A percentile compares a stretch with the other conserved stretches of the same genome.
Conservation (phyloP, 176 grass and related monocot species). For the Aegilops umbellulata region DNA sequence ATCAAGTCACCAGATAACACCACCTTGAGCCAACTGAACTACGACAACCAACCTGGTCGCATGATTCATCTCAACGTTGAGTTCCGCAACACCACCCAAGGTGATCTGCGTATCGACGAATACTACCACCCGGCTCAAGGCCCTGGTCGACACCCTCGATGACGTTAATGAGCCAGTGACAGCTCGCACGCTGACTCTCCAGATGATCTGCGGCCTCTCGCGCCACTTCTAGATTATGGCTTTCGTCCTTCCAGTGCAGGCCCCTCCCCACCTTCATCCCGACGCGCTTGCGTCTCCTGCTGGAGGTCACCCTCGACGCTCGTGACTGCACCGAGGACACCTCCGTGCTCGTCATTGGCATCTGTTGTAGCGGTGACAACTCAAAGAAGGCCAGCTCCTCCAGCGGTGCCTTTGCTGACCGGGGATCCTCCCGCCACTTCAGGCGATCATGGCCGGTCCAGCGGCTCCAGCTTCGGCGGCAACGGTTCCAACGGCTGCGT, state of each 20-base stretch:
- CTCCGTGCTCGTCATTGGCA: background rate
- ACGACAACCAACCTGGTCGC: background rate
- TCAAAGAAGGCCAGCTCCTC: too few relatives aligned
- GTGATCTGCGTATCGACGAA: too few relatives aligned
- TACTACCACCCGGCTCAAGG: too few relatives aligned
- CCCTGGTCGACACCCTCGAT: background rate
- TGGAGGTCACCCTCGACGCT: background rate
- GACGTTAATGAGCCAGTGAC: background rate
- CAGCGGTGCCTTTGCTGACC: background rate
- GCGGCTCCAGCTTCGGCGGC: too few relatives aligned
- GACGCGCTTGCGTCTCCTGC: too few relatives aligned
- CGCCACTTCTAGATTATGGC: too few relatives aligned
- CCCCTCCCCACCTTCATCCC: too few relatives aligned
- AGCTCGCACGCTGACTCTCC: background rate
- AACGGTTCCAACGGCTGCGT: too few relatives aligned
- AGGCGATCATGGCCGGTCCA: background rate
- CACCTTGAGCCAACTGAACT: too few relatives aligned
- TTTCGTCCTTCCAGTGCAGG: too few relatives aligned
- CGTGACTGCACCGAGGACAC: background rate
- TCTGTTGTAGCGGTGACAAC: too few relatives aligned
- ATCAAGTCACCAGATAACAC: background rate
- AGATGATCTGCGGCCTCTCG: background rate
- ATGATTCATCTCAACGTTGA: background rate
- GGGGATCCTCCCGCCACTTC: background rate
- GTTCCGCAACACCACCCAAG: too few relatives aligned